Base-by-base conservation (phyloP, 2,329 filamentous ascomycete species). In the Aspergillus tamarii region DNA sequence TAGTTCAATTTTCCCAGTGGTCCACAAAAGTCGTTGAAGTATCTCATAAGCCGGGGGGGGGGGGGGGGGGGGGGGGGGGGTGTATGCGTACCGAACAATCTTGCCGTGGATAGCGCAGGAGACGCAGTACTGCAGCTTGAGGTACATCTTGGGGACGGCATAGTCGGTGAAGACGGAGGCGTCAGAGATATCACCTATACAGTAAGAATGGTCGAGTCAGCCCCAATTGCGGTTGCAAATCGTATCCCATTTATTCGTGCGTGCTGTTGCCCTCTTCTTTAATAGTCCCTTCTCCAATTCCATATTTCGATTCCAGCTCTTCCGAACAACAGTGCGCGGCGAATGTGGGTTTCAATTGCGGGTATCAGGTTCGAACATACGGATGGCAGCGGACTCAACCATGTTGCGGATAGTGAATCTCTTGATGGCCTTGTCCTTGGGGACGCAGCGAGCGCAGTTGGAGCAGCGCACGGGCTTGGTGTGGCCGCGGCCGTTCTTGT, bases 361-460 rank as follows among this genome's bases (percentile, higher is more conserved):
- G 59, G 41, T 62, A 62, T 63, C 41, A 59, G 64, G 72, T 64
- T 64, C 65, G 63, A 72, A 92, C 94, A 80, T 94, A 98, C 96
- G 95, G 84, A 99, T 98, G 81, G 95, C 95, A 80, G 96, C 95
- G 80, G 94, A 97, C 87, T 99, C 95, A 75, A 99, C 95, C 95
- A 99, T 99, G 91, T 99, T 98, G 84, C 95, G 91, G 89, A 99
- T 91, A 86, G 95, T 99, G 89, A 99, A 99, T 86, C 95, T 90
- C 93, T 99, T 99, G 89, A 99, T 98, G 76, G 96, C 95, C 93
- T 99, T 99, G 82, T 99, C 95, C 91, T 99, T 99, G 83, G 94
- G 94, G 67, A 92, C 96, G 88, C 91, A 93, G 85, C 91, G 88
- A 81, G 86, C 93, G 89, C 86, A 95, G 89, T 90, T 93, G 85